These are phyloP conservation scores for Ophiostoma montium DNA, from an alignment of 2,329 filamentous ascomycete species.

Conservation along the genomic window DNA sequence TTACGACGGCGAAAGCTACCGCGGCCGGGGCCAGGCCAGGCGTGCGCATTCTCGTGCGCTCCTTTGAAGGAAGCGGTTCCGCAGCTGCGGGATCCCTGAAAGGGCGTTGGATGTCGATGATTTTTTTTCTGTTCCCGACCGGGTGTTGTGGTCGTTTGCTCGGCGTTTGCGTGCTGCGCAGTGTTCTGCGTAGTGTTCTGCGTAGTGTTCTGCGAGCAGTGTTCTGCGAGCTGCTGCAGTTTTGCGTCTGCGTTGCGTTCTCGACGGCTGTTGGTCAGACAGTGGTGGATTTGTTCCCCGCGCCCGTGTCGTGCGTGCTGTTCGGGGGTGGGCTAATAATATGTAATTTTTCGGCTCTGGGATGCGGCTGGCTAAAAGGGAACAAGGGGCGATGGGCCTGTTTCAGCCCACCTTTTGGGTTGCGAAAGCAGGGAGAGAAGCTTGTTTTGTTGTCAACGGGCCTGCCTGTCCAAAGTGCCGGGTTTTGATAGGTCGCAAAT, in stretches of 20 bases:
- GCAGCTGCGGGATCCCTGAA: neutral
- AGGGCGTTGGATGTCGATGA: neutral
- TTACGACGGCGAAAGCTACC: neutral
- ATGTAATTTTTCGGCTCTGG: too few relatives aligned
- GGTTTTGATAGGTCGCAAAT: too few relatives aligned
- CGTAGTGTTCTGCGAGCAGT: too few relatives aligned
- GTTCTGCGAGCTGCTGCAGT: neutral
- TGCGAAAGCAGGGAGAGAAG: too few relatives aligned
- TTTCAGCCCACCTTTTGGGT: too few relatives aligned
- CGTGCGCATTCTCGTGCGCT: neutral
- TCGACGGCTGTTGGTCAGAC: neutral
- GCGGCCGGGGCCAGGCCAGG: slow-evolving; percentile 9
- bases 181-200: too few relatives aligned
- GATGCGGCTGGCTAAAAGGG: neutral
- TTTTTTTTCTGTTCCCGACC: too few relatives aligned
- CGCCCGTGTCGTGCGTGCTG: neutral
- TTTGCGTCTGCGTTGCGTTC: neutral
- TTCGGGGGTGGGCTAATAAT: too few relatives aligned
- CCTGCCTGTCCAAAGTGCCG: too few relatives aligned
- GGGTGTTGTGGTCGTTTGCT: too few relatives aligned
- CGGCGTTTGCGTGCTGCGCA: too few relatives aligned
- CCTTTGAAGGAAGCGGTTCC: neutral
- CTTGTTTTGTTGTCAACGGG: too few relatives aligned
- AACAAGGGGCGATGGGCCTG: neutral
- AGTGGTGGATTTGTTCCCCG: neutral